phyloP scores from a whole-genome alignment of 768 basidiomycete genomes.

The Russula abietina region DNA sequence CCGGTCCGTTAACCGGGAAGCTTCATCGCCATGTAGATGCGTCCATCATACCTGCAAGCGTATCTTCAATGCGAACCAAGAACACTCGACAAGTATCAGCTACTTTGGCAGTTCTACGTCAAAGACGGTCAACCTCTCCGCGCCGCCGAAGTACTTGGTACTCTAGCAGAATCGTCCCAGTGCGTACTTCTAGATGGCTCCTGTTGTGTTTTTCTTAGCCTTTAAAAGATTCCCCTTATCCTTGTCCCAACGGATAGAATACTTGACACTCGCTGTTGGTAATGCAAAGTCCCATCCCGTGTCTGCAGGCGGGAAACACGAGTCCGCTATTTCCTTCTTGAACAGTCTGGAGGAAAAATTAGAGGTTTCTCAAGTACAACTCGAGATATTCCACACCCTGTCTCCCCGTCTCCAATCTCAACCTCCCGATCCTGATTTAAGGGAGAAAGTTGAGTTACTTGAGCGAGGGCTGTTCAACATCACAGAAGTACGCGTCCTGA shows the following conservation, averaged over 20 bases:
- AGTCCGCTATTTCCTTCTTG: conserved; percentile 92
- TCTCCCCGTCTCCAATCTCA: conserved; percentile 53
- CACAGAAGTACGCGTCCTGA: conserved; percentile 60
- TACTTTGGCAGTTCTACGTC: conserved; percentile 97
- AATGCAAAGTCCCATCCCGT: conserved; percentile 95
- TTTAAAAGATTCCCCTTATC: conserved; percentile 53
- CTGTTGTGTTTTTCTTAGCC: background rate
- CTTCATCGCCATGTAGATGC: conserved; percentile 46
- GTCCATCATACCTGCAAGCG: conserved; percentile 81
- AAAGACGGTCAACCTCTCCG: conserved; percentile 81
- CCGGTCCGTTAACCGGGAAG: conserved; percentile 5
- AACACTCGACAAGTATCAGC: conserved; percentile 74
- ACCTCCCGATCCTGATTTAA: conserved; percentile 43
- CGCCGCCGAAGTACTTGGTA: conserved; percentile 80
- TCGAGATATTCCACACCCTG: conserved; percentile 77
- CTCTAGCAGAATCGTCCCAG: conserved; percentile 80
- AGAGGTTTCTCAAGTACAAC: conserved; percentile 93
- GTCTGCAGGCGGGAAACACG: conserved; percentile 67
- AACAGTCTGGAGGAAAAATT: conserved; percentile 92
- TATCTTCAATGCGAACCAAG: conserved; percentile 79
- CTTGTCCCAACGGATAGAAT: conserved; percentile 77
- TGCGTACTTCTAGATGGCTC: conserved; percentile 35
- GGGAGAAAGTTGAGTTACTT: conserved; percentile 55
- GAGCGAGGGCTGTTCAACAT: conserved; percentile 65
- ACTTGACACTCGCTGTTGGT: conserved; percentile 87